A percentile compares a stretch with the other conserved stretches of the same genome.
Evolutionary conservation across 192 early-diverging fungal species (phyloP).

Genomic region (Podila clonocystis): DNA sequence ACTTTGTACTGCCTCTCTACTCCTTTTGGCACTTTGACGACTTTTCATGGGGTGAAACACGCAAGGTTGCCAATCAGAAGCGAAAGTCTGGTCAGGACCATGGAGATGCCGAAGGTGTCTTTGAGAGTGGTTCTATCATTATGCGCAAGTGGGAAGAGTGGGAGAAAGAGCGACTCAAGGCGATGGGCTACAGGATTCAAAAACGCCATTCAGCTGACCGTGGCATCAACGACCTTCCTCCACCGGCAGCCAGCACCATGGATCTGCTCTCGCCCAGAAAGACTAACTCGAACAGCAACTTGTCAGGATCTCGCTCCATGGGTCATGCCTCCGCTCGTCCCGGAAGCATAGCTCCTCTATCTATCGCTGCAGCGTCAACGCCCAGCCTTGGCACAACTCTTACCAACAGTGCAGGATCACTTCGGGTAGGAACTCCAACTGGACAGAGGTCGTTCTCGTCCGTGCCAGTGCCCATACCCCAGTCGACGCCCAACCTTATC

Average conservation of each 20-base stretch:
- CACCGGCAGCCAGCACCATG: constrained; percentile 40
- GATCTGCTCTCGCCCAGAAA: constrained; percentile 9
- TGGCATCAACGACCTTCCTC: constrained; percentile 44
- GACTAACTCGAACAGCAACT: neutral
- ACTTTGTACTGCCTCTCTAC: constrained; percentile 91
- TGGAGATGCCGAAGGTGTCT: constrained; percentile 74
- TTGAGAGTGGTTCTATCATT: constrained; percentile 67
- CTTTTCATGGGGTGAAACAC: constrained; percentile 87
- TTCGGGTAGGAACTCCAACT: neutral
- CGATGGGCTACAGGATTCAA: constrained; percentile 40
- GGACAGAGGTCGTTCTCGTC: constrained; percentile 13
- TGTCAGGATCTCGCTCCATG: neutral
- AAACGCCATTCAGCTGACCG: constrained; percentile 42
- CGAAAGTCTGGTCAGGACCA: constrained; percentile 76
- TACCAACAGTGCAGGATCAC: constrained; percentile 23
- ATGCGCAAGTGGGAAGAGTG: constrained; percentile 70
- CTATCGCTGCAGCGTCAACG: constrained; percentile 10
- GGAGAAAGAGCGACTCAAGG: constrained; percentile 61
- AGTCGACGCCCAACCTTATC: constrained; percentile 23
- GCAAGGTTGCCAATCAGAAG: constrained; percentile 76
- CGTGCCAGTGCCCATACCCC: constrained; percentile 20
- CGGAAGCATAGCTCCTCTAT: neutral
- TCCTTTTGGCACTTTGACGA: constrained; percentile 97
- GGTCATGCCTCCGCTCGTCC: neutral
- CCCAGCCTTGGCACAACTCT: constrained; percentile 35